Evolutionary conservation across 371 early-diverging fungal species (phyloP), one percentile per base, ranked within the genome.

Genomic region (Mucor circinelloides): DNA sequence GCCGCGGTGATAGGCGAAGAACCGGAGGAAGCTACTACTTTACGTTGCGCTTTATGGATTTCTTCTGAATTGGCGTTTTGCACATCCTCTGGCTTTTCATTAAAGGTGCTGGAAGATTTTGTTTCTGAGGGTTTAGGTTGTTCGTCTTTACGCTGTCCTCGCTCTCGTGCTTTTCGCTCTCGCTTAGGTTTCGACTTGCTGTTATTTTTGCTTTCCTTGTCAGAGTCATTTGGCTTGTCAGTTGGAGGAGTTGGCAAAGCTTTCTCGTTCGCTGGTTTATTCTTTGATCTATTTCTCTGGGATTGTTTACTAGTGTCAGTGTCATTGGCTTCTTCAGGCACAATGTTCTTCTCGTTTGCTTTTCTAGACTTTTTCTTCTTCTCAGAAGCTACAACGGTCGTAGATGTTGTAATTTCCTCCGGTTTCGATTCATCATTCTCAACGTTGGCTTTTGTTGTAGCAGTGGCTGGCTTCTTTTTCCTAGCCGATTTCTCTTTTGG

Each of bases 121-220:
- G 55, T n/a, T 55, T 27, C 55, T 30, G 30, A 3, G 17, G 28
- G 4, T 55, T 12, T 15, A 19, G 10, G n/a, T 19, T n/a, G 15
- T 10, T 56, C 56, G 1, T 56, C 56, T 31, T 28, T 32, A 32
- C 46, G 55, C 25, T 38, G 42, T 21, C n/a, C 21, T 59, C 55
- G 31, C 21, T 63, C 60, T 48, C 48, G 61, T 7, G 21, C 36
- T 19, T 71, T 59, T 30, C 63, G 30, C 34, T 60, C 54, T 42
- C 34, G 59, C 36, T 48, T 25, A 10, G 23, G 40, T 25, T 40
- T 56, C 12, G 56, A 31, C 8, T 28, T 52, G 52, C 3, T 15
- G 13, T 15, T 27, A 13, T 25, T 12, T 52, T 52, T 52, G 27
- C 4, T 23, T 0, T 52, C 52, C 27, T 23, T 52, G 13, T 52